Base-by-base conservation (phyloP, 2,329 filamentous ascomycete species). In the Cercospora berteroae region DNA sequence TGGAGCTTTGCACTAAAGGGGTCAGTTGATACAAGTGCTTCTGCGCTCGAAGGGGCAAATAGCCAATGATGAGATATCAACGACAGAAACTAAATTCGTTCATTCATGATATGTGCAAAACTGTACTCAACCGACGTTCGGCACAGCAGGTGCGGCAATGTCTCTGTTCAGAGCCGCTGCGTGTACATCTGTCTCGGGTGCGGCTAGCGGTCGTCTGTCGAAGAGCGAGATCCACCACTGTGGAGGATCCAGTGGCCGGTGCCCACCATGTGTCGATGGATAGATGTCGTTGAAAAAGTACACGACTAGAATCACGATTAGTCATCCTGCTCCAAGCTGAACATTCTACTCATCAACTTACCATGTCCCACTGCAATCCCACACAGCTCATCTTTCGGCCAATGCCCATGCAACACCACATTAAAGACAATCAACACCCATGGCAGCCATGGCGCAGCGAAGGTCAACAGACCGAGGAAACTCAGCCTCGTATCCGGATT, bases 251-350 rank as follows among this genome's bases (percentile, higher is more conserved):
- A 99, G 84, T 0, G 95, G 95, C 65, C 92, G 86, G 61, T 90
- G 89, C 18, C 93, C 93, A 70, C 90, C 89, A 80, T 97, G 92
- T 52, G 97, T 86, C 3, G 93, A 91, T 3, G 95, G 95, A 79
- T 97, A 99, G 16, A 99, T 94, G 78, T 99, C 95, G 67, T 89
- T 92, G 80, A 98, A 97, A 82, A 97, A 99, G 80, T 98, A 99
- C 90, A 94, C 98, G 48, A 98, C 86, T 86, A 60, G 5, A 59
- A 56, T 9, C 25, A 50, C 16, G 20, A 63, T 74, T 58, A 70
- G 64, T 25, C 44, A 39, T 10, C 18, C 4, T 27, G 33, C 3
- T 16, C 8, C 39, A 13, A 52, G 1, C 39, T 9, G 23, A 59
- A 23, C 6, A n/a, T 5, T 27, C 13, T 20, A 18, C 36, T 5